Percentiles rank a stretch among this genome's conserved stretches.
Conservation (phyloP, 345 rosid genomes). For the Citrus sinensis region DVS_A1.0 CM039169.1:5873501-5874000, state of each 20-base stretch:
- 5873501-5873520: conserved; percentile 28
- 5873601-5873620: conserved; percentile 13
- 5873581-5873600: neutral
- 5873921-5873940: conserved; percentile 47
- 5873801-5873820: neutral
- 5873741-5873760: neutral
- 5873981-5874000: conserved; percentile 16
- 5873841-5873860: neutral
- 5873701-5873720: neutral
- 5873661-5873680: neutral
- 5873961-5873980: conserved; percentile 28
- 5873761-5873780: conserved; percentile 7
- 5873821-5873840: conserved; percentile 14
- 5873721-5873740: neutral
- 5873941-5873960: conserved; percentile 21
- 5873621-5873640: conserved; percentile 14
- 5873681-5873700: neutral
- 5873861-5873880: conserved; percentile 10
- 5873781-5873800: neutral
- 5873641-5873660: conserved; percentile 15
- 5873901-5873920: conserved; percentile 50
- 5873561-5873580: conserved; percentile 8
- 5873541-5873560: neutral
- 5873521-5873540: conserved; percentile 4
- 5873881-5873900: conserved; percentile 33